phyloP scores from a whole-genome alignment of 208 protist genomes.

The Crithidia mellificae region DNA sequence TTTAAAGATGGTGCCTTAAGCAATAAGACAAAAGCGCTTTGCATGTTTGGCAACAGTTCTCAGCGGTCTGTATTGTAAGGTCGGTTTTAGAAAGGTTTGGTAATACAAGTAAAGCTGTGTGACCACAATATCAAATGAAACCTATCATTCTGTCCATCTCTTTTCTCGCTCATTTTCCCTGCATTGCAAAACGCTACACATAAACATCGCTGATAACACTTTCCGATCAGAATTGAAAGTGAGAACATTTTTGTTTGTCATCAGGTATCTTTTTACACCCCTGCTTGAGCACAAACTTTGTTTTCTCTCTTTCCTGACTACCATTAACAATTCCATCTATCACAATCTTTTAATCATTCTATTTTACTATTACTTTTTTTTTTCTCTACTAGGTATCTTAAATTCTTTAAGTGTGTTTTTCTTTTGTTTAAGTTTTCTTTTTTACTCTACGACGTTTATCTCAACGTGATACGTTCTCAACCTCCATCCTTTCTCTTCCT shows the following conservation, averaged over 20 bases:
- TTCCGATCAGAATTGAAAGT: slow-evolving; percentile 10
- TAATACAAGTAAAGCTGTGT: too few species aligned
- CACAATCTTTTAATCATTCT: not conserved
- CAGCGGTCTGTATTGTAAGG: too few species aligned
- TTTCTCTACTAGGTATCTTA: slow-evolving; percentile 1
- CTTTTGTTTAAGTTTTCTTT: not conserved
- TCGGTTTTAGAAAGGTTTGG: too few species aligned
- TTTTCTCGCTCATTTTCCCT: not conserved
- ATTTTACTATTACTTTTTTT: not conserved
- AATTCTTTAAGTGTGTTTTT: slow-evolving; percentile 5
- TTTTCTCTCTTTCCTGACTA: not conserved
- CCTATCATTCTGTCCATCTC: too few species aligned
- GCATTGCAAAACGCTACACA: not conserved
- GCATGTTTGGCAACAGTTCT: too few species aligned
- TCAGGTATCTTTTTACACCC: not conserved
- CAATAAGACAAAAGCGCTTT: too few species aligned
- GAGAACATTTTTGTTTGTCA: slow-evolving; percentile 1
- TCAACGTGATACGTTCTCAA: too few species aligned
- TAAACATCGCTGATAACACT: not conserved
- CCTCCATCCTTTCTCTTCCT: too few species aligned
- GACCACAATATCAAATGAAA: too few species aligned
- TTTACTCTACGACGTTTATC: too few species aligned
- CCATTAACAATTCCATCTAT: not conserved
- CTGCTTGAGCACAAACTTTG: not conserved
- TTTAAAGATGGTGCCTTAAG: too few species aligned